These are phyloP conservation scores for Yamadazyma membranifaciens DNA, from an alignment of 1,139 yeast species.

Conservation along the genomic window DNA sequence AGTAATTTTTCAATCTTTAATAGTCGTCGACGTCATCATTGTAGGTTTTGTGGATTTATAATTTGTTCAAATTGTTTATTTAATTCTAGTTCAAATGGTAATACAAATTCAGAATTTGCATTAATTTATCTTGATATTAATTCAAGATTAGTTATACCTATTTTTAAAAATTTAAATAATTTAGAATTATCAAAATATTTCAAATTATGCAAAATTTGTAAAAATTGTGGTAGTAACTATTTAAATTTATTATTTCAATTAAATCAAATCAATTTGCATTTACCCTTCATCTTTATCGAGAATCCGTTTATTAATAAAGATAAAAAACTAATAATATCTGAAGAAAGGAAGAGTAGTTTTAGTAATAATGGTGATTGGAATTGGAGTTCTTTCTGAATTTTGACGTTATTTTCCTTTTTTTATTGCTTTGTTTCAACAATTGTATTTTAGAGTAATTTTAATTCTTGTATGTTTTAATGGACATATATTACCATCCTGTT, in stretches of 20 bases:
- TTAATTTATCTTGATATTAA: constrained; percentile 29
- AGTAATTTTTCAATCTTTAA: constrained; percentile 33
- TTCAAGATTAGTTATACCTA: constrained; percentile 41
- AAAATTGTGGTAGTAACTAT: constrained; percentile 36
- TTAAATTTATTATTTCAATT: constrained; percentile 27
- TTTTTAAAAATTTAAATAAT: constrained; percentile 22
- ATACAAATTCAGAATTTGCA: constrained; percentile 12
- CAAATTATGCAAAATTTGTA: constrained; percentile 37
- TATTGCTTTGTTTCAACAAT: too few relatives aligned
- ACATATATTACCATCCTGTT: not conserved
- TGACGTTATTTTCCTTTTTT: not conserved
- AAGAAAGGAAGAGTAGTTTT: constrained; percentile 12
- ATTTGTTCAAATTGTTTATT: constrained; percentile 37
- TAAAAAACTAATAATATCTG: constrained; percentile 1
- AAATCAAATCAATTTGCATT: constrained; percentile 18
- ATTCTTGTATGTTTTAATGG: not conserved
- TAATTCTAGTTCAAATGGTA: constrained; percentile 10
- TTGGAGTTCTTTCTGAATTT: constrained; percentile 43
- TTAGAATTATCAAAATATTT: constrained; percentile 15
- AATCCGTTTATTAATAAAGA: constrained; percentile 31
- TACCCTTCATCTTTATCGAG: constrained; percentile 37
- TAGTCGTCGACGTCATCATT: constrained; percentile 40
- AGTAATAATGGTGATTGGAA: constrained; percentile 36
- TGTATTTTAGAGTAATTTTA: not conserved
- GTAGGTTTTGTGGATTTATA: constrained; percentile 44